phyloP scores from a whole-genome alignment of 441 rosid species.

The Erysimum cheiri region DNA sequence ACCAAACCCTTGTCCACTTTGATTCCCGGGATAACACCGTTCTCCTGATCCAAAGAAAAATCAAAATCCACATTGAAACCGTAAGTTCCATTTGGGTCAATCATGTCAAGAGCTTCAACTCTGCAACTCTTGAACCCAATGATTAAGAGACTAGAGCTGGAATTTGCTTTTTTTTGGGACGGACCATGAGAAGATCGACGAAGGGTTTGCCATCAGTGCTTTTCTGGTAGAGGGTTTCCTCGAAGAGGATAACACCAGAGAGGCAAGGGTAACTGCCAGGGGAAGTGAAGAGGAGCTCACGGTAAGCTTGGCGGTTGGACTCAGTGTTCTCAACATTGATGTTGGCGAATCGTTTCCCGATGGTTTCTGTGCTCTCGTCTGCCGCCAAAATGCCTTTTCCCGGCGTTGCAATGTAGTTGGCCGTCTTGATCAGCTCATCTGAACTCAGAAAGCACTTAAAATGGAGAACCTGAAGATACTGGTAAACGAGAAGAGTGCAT shows the following conservation, averaged over 20 bases:
- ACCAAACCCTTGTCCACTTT: constrained; percentile 96
- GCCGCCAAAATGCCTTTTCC: constrained; percentile 97
- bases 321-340: constrained; percentile 89
- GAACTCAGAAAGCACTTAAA: constrained; percentile 36
- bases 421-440: constrained; percentile 92
- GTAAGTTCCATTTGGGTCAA: constrained; percentile 20
- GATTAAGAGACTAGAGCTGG: constrained; percentile 19
- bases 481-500: constrained; percentile 11
- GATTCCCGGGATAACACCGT: constrained; percentile 61
- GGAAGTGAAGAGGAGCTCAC: constrained; percentile 89
- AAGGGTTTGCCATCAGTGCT: constrained; percentile 77
- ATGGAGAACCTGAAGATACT: constrained; percentile 20
- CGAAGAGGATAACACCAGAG: constrained; percentile 93
- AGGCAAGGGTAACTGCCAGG: constrained; percentile 69
- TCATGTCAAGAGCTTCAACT: constrained; percentile 24
- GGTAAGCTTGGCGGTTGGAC: constrained; percentile 91
- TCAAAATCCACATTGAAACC: background rate
- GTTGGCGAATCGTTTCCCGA: constrained; percentile 89
- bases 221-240: constrained; percentile 94
- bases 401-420: constrained; percentile 90
- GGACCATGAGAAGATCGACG: constrained; percentile 74
- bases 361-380: constrained; percentile 97
- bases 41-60: constrained; percentile 46
- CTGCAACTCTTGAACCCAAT: constrained; percentile 24
- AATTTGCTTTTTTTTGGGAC: background rate